phyloP scores from a whole-genome alignment of 2,329 filamentous ascomycete genomes.

The Cytospora piceae region DNA sequence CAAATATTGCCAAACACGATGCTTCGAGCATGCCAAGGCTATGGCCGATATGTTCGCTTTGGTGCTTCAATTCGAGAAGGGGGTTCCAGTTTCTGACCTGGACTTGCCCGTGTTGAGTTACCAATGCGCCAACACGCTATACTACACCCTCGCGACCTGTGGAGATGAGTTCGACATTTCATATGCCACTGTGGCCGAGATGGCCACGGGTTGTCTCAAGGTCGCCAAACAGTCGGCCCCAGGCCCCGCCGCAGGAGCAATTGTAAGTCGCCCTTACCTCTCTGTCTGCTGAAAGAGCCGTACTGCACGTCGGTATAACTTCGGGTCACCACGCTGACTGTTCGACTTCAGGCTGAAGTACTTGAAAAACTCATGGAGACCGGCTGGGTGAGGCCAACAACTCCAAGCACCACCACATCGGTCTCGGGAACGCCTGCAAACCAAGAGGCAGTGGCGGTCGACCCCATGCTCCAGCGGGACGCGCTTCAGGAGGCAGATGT shows the following conservation, averaged over 20 bases:
- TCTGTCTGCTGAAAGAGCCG: background rate
- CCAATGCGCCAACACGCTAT: conserved; percentile 58
- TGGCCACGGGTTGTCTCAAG: conserved; percentile 54
- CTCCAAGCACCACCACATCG: conserved; percentile 32
- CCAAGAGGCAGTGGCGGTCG: conserved; percentile 25
- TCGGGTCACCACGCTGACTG: background rate
- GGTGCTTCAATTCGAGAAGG: conserved; percentile 54
- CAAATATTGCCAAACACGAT: conserved; percentile 52
- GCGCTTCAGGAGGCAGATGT: conserved; percentile 31
- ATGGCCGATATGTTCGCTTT: conserved; percentile 60
- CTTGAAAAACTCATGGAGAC: conserved; percentile 56
- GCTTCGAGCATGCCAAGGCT: conserved; percentile 57
- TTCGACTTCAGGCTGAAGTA: conserved; percentile 43
- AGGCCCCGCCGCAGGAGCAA: conserved; percentile 54
- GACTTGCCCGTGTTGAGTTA: conserved; percentile 60
- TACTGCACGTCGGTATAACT: background rate
- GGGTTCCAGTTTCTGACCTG: conserved; percentile 56
- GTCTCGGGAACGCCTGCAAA: conserved; percentile 22
- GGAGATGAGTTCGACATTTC: conserved; percentile 49
- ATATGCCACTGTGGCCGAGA: conserved; percentile 51
- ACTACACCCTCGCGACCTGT: conserved; percentile 53
- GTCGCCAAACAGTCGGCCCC: conserved; percentile 56
- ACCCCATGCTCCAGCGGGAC: conserved; percentile 30
- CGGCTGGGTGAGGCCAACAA: conserved; percentile 40
- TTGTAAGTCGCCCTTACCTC: conserved; percentile 41